These are phyloP conservation scores for Wallacemonas rigidus DNA, from an alignment of 208 protist genomes.

Conservation along the genomic window DNA sequence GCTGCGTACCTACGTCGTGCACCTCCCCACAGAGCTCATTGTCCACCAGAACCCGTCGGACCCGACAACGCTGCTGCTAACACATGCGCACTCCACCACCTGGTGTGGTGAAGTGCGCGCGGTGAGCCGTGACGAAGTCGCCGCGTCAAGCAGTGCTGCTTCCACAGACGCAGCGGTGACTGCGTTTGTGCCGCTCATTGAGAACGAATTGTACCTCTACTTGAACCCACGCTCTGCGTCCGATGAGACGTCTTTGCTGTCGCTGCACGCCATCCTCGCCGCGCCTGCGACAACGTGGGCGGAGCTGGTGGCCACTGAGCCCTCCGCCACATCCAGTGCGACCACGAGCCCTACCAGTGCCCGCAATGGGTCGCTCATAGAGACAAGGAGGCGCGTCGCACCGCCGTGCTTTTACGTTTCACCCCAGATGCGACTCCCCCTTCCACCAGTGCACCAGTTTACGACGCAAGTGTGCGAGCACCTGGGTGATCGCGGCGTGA, in stretches of 20 bases:
- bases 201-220: constrained; percentile 7
- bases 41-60: constrained; percentile 14
- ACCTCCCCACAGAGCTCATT: constrained; percentile 17
- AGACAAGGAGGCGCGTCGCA: too few relatives aligned
- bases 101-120: constrained; percentile 7
- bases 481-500: constrained; percentile 38
- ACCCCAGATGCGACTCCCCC: constrained; percentile 26
- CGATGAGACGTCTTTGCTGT: not conserved
- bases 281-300: not conserved
- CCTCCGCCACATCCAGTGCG: not conserved
- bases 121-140: not conserved
- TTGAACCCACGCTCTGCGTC: constrained; percentile 3
- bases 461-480: constrained; percentile 56
- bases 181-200: constrained; percentile 10
- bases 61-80: not conserved
- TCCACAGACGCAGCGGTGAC: not conserved
- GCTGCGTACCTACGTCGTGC: constrained; percentile 18
- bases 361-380: too few relatives aligned
- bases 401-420: constrained; percentile 38
- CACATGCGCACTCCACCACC: constrained; percentile 12
- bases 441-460: constrained; percentile 45
- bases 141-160: not conserved
- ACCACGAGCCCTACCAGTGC: not conserved
- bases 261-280: not conserved
- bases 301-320: not conserved